A percentile compares a stretch with the other conserved stretches of the same genome.
Evolutionary conservation across 2,329 filamentous ascomycete species (phyloP).

Genomic region (Aspergillaceae sp.): DNA sequence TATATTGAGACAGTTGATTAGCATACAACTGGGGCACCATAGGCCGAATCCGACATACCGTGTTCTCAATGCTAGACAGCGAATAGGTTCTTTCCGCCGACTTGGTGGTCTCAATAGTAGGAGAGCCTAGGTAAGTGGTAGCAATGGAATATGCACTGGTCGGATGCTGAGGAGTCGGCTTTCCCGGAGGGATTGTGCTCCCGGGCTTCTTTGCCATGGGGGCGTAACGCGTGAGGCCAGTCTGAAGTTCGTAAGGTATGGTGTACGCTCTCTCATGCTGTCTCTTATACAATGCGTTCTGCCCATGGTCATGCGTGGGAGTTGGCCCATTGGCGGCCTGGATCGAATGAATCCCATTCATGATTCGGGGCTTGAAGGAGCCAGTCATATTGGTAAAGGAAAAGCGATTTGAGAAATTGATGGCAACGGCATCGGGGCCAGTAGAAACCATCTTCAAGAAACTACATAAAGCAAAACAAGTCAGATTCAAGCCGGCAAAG

Average conservation of each 20-base stretch:
- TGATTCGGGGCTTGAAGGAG: conserved; percentile 37
- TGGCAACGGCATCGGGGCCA: conserved; percentile 45
- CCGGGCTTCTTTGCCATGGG: conserved; percentile 53
- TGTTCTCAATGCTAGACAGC: conserved; percentile 48
- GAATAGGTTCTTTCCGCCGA: conserved; percentile 46
- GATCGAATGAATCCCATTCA: conserved; percentile 30
- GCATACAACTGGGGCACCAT: neutral
- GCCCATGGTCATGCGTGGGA: conserved; percentile 12
- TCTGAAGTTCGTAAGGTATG: conserved; percentile 48
- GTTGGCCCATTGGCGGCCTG: conserved; percentile 19
- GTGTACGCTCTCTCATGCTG: conserved; percentile 22
- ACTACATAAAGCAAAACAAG: conserved; percentile 24
- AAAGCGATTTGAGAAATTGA: conserved; percentile 56
- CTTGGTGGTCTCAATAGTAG: conserved; percentile 42
- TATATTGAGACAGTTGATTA: conserved; percentile 5
- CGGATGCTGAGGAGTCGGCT: conserved; percentile 43
- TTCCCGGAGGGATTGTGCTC: conserved; percentile 50
- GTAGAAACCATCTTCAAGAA: conserved; percentile 53
- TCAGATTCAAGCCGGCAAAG: neutral
- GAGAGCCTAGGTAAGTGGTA: conserved; percentile 40
- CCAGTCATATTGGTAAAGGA: conserved; percentile 58
- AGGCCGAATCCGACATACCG: conserved; percentile 38
- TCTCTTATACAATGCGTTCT: conserved; percentile 23
- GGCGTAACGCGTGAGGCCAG: conserved; percentile 50
- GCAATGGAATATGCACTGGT: conserved; percentile 49